Evolutionary conservation across 164 flowering plant species (phyloP).

Genomic region (Santalum album): DNA sequence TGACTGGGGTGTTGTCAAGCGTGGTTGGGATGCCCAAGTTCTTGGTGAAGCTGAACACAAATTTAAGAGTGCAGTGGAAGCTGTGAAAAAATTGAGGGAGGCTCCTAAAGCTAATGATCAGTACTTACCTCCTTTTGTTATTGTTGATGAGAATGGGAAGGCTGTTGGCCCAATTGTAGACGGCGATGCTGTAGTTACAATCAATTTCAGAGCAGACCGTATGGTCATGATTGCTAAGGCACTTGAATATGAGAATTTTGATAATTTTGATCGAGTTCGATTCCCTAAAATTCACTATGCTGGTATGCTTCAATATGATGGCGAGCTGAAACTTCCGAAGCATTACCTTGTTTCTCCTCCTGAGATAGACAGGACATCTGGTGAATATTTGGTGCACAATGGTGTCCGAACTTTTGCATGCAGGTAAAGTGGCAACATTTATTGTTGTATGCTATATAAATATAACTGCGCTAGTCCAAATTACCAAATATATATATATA

Average conservation of each 20-base stretch:
- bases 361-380: constrained; percentile 94
- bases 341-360: constrained; percentile 89
- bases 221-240: constrained; percentile 97
- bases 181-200: constrained; percentile 97
- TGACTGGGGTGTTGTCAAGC: constrained; percentile 86
- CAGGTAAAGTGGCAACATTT: constrained; percentile 40
- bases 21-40: constrained; percentile 99
- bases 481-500: too few species aligned
- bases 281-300: constrained; percentile 88
- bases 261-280: constrained; percentile 83
- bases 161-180: constrained; percentile 88
- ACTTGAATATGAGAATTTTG: constrained; percentile 77
- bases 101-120: constrained; percentile 60
- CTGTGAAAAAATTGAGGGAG: constrained; percentile 67
- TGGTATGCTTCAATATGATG: constrained; percentile 98
- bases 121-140: constrained; percentile 89
- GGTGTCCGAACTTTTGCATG: constrained; percentile 93
- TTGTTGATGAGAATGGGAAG: constrained; percentile 74
- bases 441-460: too few species aligned
- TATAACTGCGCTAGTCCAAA: too few species aligned
- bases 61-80: constrained; percentile 70
- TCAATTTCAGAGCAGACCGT: constrained; percentile 96
- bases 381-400: constrained; percentile 84
- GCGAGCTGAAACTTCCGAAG: constrained; percentile 84
- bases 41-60: constrained; percentile 97